Evolutionary conservation across 768 basidiomycete genomes (phyloP).

Genomic region (Lactarius akahatsu): DNA sequence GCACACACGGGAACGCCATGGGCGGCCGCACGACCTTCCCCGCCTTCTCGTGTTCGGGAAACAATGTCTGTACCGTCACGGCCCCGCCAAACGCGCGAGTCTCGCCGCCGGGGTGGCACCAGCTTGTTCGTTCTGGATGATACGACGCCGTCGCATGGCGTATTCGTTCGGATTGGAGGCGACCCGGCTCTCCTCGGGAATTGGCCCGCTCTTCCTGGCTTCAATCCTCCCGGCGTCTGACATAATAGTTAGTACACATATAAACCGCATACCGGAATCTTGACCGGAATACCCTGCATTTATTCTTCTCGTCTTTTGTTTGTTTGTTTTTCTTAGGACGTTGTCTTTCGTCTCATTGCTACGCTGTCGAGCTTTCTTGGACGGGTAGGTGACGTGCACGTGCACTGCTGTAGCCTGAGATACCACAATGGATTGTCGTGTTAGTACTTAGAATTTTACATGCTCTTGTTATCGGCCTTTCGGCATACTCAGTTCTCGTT

Average conservation of each 20-base stretch:
- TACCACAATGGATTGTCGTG: not conserved
- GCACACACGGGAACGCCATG: constrained; percentile 76
- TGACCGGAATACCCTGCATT: not conserved
- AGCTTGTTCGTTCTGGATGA: not conserved
- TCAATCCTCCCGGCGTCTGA: constrained; percentile 60
- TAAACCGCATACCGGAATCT: not conserved
- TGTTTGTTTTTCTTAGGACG: too few relatives aligned
- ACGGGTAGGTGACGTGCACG: too few relatives aligned
- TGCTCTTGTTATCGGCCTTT: not conserved
- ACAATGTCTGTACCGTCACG: constrained; percentile 69
- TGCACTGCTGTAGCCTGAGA: not conserved
- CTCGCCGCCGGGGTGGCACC: constrained; percentile 45
- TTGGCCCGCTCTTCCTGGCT: constrained; percentile 71
- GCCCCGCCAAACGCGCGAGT: constrained; percentile 69
- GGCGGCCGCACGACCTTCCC: constrained; percentile 72
- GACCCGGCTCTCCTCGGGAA: constrained; percentile 48
- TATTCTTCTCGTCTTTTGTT: too few relatives aligned
- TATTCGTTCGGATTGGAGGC: not conserved
- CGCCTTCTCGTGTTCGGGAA: constrained; percentile 60
- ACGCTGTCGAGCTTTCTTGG: not conserved
- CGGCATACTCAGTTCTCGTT: too few relatives aligned
- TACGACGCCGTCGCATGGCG: not conserved
- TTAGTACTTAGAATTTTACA: too few relatives aligned
- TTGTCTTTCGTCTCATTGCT: too few relatives aligned
- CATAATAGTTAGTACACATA: not conserved